A percentile compares a stretch with the other conserved stretches of the same genome.
Conservation (phyloP, 805 yeast genomes). For the Schwanniomyces pseudopolymorphus region DNA sequence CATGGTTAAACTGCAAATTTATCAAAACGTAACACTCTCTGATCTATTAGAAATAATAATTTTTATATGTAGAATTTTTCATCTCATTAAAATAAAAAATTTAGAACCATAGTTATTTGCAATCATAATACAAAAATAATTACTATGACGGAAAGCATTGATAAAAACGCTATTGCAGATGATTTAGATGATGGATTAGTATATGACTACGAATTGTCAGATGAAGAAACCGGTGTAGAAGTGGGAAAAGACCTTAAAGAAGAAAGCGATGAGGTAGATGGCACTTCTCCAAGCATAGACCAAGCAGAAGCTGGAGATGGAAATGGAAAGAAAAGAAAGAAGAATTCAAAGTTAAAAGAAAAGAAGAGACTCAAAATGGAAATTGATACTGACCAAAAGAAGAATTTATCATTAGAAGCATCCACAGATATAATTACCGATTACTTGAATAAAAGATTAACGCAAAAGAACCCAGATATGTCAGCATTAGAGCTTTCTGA, state of each 20-base stretch:
- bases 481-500: slow-evolving; percentile 77
- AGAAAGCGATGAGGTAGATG: slow-evolving; percentile 29
- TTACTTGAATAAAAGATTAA: slow-evolving; percentile 58
- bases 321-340: slow-evolving; percentile 16
- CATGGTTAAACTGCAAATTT: background rate
- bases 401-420: slow-evolving; percentile 46
- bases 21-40: no score
- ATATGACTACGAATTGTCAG: slow-evolving; percentile 49
- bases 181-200: slow-evolving; percentile 79
- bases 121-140: background rate
- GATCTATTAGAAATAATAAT: background rate
- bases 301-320: slow-evolving; percentile 7
- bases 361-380: slow-evolving; percentile 71
- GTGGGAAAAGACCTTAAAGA: slow-evolving; percentile 10
- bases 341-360: slow-evolving; percentile 48
- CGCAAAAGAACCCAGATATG: slow-evolving; percentile 60
- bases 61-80: background rate
- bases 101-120: background rate
- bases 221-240: slow-evolving; percentile 14
- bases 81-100: background rate
- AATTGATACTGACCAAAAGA: slow-evolving; percentile 59
- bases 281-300: slow-evolving; percentile 21
- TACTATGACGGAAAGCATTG: background rate
- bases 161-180: slow-evolving; percentile 45
- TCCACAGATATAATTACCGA: slow-evolving; percentile 66